A percentile compares a stretch with the other conserved stretches of the same genome.
Conservation (phyloP, 1,284 basidiomycete species). For the Ustilago xerochloae region DNA sequence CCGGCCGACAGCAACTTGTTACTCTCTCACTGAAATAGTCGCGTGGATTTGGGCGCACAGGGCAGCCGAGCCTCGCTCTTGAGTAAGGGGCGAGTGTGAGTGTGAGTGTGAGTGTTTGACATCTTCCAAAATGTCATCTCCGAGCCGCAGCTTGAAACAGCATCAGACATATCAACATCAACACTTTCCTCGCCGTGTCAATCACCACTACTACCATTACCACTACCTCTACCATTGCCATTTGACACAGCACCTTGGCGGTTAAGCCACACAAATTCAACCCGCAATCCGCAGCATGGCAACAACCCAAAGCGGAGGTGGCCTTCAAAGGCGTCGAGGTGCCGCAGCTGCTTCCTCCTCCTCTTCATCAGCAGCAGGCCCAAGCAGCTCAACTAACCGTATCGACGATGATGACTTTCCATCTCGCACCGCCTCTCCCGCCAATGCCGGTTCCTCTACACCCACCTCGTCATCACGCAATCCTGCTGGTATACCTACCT, state of each 20-base stretch:
- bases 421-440: constrained; percentile 38
- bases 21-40: too few species aligned
- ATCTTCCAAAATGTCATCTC: background rate
- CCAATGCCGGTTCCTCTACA: constrained; percentile 20
- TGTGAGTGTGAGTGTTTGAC: too few species aligned
- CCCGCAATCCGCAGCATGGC: constrained; percentile 25
- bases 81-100: constrained; percentile 9
- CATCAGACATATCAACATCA: background rate
- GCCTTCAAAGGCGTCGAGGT: constrained; percentile 41
- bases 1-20: constrained; percentile 33
- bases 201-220: too few species aligned
- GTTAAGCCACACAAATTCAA: too few species aligned
- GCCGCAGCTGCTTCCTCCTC: constrained; percentile 26
- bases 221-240: too few species aligned
- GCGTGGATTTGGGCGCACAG: constrained; percentile 15
- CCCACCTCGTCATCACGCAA: constrained; percentile 26
- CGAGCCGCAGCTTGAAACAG: constrained; percentile 6
- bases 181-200: background rate
- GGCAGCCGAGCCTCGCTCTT: constrained; percentile 5
- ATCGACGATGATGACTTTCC: constrained; percentile 40
- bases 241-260: too few species aligned
- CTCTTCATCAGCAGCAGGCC: constrained; percentile 27
- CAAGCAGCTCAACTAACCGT: constrained; percentile 29
- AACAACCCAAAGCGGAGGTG: constrained; percentile 32
- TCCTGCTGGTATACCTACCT: constrained; percentile 9